phyloP scores from a whole-genome alignment of 179 eudicot genomes.

The Beta lomatogona region DNA sequence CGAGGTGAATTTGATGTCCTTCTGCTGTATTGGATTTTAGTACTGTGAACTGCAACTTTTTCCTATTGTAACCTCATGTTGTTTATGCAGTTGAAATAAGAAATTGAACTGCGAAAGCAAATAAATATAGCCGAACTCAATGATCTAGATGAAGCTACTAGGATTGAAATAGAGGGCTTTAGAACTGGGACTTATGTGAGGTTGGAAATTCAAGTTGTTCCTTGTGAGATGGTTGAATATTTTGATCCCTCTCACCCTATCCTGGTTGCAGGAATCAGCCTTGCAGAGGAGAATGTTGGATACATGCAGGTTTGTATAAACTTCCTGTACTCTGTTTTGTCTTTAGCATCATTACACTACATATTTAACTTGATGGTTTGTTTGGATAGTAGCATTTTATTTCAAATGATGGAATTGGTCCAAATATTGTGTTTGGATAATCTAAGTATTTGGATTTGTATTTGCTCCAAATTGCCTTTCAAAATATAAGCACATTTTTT shows the following conservation, averaged over 20 bases:
- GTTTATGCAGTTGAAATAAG: slow-evolving; percentile 78
- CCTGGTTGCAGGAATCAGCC: slow-evolving; percentile 87
- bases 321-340: not conserved
- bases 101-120: slow-evolving; percentile 78
- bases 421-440: no score
- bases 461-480: no score
- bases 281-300: no score
- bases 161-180: slow-evolving; percentile 87
- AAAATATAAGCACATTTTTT: no score
- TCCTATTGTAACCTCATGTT: not conserved
- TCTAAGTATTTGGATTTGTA: no score
- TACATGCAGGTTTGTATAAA: slow-evolving; percentile 80
- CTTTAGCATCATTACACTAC: not conserved
- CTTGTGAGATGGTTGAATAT: slow-evolving; percentile 93
- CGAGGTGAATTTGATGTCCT: slow-evolving; percentile 54
- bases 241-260: slow-evolving; percentile 94
- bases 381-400: no score
- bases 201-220: slow-evolving; percentile 84
- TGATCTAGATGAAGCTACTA: slow-evolving; percentile 82
- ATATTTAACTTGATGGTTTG: not conserved
- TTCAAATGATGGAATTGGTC: no score
- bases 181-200: slow-evolving; percentile 89
- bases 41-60: not conserved
- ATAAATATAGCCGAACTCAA: slow-evolving; percentile 82
- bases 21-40: not conserved